Evolutionary conservation across 345 rosid genomes (phyloP).

Genomic region (Eucalyptus coolabah): DNA sequence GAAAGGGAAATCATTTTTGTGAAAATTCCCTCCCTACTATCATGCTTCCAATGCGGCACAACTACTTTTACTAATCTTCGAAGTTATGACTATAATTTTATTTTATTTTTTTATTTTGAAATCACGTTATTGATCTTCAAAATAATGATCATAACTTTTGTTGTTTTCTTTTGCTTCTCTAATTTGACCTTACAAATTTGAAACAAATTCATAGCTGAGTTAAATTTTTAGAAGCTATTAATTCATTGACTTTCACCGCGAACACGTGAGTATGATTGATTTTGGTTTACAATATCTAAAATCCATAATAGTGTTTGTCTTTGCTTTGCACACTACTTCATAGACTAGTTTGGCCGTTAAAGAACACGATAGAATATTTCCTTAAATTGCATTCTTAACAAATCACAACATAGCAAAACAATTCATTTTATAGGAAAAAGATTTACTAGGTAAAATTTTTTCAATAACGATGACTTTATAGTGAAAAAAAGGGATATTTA

Average conservation of each 20-base stretch:
- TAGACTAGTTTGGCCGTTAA: background rate
- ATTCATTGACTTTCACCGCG: background rate
- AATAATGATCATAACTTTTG: background rate
- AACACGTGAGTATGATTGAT: background rate
- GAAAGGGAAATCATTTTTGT: background rate
- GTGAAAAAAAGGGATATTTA: background rate
- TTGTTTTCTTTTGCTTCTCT: background rate
- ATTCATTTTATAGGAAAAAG: background rate
- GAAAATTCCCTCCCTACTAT: fast-evolving
- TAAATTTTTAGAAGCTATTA: background rate
- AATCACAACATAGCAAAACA: background rate
- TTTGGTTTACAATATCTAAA: background rate
- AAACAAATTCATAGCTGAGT: background rate
- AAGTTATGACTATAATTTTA: background rate
- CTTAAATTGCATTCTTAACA: background rate
- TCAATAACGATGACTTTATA: fast-evolving
- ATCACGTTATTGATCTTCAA: background rate
- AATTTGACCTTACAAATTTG: background rate
- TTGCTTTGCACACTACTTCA: background rate
- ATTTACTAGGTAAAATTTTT: background rate
- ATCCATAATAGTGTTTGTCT: background rate
- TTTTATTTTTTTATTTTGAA: background rate
- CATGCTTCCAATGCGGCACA: background rate
- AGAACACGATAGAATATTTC: background rate
- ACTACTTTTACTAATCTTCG: background rate